Percentiles rank a stretch among this genome's conserved stretches.
Evolutionary conservation across 2,329 filamentous ascomycete genomes (phyloP).

Genomic region (Phaeosphaeria sp.): DNA sequence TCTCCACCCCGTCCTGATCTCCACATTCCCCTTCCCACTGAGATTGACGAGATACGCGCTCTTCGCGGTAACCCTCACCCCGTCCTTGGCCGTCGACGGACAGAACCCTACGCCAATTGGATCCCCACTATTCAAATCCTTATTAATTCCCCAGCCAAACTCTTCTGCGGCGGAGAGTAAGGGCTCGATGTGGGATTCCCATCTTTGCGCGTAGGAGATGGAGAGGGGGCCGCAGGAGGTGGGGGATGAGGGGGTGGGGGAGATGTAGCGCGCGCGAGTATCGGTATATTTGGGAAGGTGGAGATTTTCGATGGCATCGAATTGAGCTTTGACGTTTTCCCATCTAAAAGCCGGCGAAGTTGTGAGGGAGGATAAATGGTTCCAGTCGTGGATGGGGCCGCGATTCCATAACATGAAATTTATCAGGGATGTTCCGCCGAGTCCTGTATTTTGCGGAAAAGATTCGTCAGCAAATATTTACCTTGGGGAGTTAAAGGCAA

Average conservation of each 20-base stretch:
- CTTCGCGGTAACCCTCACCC: constrained; percentile 1
- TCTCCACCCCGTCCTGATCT: neutral
- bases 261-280: neutral
- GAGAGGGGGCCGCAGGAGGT: too few relatives aligned
- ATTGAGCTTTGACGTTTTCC: neutral
- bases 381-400: neutral
- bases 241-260: too few relatives aligned
- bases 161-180: neutral
- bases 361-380: neutral
- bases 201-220: neutral
- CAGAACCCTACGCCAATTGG: constrained; percentile 5
- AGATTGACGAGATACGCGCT: constrained; percentile 1
- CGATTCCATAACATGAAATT: constrained; percentile 2
- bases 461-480: too few relatives aligned
- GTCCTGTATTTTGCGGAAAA: neutral
- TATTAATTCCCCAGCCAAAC: constrained; percentile 1
- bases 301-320: neutral
- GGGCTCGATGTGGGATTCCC: neutral
- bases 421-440: constrained; percentile 3
- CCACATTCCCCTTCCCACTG: neutral
- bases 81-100: neutral
- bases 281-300: neutral
- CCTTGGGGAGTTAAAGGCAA: too few relatives aligned
- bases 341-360: neutral
- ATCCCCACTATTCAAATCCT: constrained; percentile 4